Percentiles rank a stretch among this genome's conserved stretches.
These are phyloP conservation scores for Gnaphalium uliginosum DNA, from an alignment of 129 eudicot species.

Conservation along the genomic window DNA sequence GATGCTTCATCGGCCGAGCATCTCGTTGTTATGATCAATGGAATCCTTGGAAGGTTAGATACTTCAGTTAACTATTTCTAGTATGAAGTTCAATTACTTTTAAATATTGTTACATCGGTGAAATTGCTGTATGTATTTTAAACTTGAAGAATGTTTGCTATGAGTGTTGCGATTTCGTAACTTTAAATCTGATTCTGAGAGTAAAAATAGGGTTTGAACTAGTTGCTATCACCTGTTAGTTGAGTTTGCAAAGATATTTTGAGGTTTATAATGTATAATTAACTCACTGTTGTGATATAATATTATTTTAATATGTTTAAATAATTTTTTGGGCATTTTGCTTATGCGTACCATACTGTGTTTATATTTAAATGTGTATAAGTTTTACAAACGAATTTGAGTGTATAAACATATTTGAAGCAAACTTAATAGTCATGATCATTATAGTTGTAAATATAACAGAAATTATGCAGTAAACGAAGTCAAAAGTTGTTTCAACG, in stretches of 20 bases:
- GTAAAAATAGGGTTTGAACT: slow-evolving; percentile 20
- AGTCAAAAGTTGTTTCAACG: neutral
- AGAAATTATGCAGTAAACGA: neutral
- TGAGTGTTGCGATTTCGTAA: neutral
- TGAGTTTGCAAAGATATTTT: slow-evolving; percentile 19
- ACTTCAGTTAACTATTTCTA: neutral
- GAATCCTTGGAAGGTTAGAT: slow-evolving; percentile 82
- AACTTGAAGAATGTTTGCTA: slow-evolving; percentile 13
- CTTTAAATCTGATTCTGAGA: neutral
- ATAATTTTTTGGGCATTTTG: neutral
- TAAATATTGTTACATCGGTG: neutral
- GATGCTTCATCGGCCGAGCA: slow-evolving; percentile 83
- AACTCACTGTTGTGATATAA: slow-evolving; percentile 8
- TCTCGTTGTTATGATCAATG: slow-evolving; percentile 92
- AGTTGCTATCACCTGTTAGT: slow-evolving; percentile 23
- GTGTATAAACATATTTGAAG: slow-evolving; percentile 5
- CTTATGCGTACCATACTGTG: neutral
- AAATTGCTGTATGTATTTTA: neutral
- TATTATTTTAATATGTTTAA: slow-evolving; percentile 11
- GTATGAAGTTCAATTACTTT: too few relatives aligned
- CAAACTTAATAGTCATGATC: neutral
- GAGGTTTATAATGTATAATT: neutral
- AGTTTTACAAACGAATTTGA: neutral
- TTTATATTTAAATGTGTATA: neutral
- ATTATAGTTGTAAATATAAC: neutral